Evolutionary conservation across 805 yeast species (phyloP).

Genomic region (Ogataea haglerorum): DNA sequence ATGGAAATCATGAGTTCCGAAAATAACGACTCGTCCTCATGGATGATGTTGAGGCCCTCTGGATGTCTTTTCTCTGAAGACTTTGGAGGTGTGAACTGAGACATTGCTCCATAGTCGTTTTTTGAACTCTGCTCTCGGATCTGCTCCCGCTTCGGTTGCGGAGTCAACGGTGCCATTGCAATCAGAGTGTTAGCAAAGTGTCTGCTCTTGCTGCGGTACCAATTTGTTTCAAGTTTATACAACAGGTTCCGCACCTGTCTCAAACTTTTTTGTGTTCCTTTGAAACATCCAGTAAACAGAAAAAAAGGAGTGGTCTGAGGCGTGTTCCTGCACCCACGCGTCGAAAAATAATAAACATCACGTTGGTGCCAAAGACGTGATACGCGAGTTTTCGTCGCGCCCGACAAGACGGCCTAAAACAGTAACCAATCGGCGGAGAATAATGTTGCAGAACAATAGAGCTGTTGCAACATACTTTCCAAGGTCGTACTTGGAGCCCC

Average conservation of each 20-base stretch:
- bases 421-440: not conserved
- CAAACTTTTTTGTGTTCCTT: conserved; percentile 2
- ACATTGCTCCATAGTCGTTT: not conserved
- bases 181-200: not conserved
- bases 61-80: conserved; percentile 12
- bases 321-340: conserved; percentile 11
- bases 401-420: not conserved
- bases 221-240: conserved; percentile 4
- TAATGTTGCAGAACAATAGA: not conserved
- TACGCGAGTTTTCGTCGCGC: conserved; percentile 1
- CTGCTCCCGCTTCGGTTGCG: conserved; percentile 9
- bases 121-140: not conserved
- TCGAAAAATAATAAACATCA: conserved; percentile 3
- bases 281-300: conserved; percentile 9
- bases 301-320: conserved; percentile 21
- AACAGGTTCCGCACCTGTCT: conserved; percentile 1
- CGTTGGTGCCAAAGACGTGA: not conserved
- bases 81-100: conserved; percentile 17
- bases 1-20: conserved; percentile 13
- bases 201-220: not conserved
- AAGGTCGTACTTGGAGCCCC: not conserved
- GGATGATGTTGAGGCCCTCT: conserved; percentile 1
- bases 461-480: not conserved
- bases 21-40: conserved; percentile 16
- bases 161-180: conserved; percentile 10